These are phyloP conservation scores for Tolypocladium ovalisporum DNA, from an alignment of 2,329 filamentous ascomycete species.

Conservation along the genomic window DNA sequence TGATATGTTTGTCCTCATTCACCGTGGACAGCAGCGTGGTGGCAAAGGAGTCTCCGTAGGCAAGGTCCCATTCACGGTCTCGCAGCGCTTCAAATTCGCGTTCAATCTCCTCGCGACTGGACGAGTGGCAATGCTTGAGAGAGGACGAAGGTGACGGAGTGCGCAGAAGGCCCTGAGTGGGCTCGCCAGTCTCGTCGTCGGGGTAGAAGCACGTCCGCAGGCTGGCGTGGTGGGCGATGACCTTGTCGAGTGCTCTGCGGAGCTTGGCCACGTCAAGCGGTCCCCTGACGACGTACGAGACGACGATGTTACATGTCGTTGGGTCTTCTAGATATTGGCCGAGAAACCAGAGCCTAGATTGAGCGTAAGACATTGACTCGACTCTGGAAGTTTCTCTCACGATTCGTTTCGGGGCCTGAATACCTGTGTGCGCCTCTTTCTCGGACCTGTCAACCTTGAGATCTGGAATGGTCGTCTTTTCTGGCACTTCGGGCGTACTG, in stretches of 20 bases:
- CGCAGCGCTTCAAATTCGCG: conserved; percentile 15
- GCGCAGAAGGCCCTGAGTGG: not conserved
- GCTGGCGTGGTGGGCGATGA: conserved; percentile 9
- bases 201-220: conserved; percentile 10
- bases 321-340: conserved; percentile 5
- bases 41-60: conserved; percentile 19
- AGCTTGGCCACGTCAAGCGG: conserved; percentile 7
- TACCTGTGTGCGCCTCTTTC: not conserved
- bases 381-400: not conserved
- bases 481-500: not conserved
- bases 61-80: conserved; percentile 25
- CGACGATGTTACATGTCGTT: conserved; percentile 6
- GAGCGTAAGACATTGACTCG: not conserved
- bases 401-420: not conserved
- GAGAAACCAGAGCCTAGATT: not conserved
- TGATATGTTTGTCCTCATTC: conserved; percentile 20
- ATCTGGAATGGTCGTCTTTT: not conserved
- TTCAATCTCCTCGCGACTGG: conserved; percentile 13
- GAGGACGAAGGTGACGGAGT: conserved; percentile 1
- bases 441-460: not conserved
- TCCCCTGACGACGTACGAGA: conserved; percentile 5
- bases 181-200: conserved; percentile 3
- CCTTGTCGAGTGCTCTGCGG: conserved; percentile 6
- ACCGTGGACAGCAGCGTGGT: conserved; percentile 20
- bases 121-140: conserved; percentile 13